phyloP scores from a whole-genome alignment of 2,329 filamentous ascomycete species.

The Phialocephala subalpina region DNA sequence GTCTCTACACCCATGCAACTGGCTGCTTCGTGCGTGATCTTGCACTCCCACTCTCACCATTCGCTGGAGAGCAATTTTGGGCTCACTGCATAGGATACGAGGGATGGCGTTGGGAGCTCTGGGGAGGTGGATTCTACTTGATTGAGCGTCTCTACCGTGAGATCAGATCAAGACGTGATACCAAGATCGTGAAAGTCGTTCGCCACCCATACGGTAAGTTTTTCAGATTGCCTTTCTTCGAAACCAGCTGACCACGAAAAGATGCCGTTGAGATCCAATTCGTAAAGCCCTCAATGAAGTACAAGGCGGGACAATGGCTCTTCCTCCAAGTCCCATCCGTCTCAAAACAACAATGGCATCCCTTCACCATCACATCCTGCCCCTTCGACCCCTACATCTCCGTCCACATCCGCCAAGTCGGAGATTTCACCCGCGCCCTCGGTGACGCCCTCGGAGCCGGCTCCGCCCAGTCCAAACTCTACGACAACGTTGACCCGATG shows the following conservation, averaged over 20 bases:
- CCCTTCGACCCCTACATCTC: slow-evolving; percentile 95
- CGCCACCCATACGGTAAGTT: slow-evolving; percentile 88
- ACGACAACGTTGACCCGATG: slow-evolving; percentile 88
- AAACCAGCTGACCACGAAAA: slow-evolving; percentile 43
- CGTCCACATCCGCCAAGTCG: slow-evolving; percentile 93
- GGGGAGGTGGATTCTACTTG: slow-evolving; percentile 85
- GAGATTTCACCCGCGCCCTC: slow-evolving; percentile 94
- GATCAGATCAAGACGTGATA: slow-evolving; percentile 81
- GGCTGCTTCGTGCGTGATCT: slow-evolving; percentile 96
- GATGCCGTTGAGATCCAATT: slow-evolving; percentile 98
- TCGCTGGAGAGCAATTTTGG: slow-evolving; percentile 86
- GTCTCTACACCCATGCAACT: slow-evolving; percentile 93
- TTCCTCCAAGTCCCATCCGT: slow-evolving; percentile 94
- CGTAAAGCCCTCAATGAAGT: slow-evolving; percentile 93
- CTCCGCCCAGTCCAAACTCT: slow-evolving; percentile 84
- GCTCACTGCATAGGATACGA: slow-evolving; percentile 92
- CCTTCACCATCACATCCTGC: slow-evolving; percentile 98
- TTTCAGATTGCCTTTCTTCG: neutral
- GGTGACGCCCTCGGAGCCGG: slow-evolving; percentile 95
- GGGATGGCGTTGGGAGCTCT: slow-evolving; percentile 96
- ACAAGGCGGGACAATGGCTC: slow-evolving; percentile 98
- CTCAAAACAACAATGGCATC: slow-evolving; percentile 94
- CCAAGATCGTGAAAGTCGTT: slow-evolving; percentile 91
- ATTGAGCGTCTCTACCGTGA: slow-evolving; percentile 91
- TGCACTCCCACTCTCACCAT: slow-evolving; percentile 76